Conservation (phyloP, 2,329 filamentous ascomycete genomes). For the Scleromitrula shiraiana region DNA sequence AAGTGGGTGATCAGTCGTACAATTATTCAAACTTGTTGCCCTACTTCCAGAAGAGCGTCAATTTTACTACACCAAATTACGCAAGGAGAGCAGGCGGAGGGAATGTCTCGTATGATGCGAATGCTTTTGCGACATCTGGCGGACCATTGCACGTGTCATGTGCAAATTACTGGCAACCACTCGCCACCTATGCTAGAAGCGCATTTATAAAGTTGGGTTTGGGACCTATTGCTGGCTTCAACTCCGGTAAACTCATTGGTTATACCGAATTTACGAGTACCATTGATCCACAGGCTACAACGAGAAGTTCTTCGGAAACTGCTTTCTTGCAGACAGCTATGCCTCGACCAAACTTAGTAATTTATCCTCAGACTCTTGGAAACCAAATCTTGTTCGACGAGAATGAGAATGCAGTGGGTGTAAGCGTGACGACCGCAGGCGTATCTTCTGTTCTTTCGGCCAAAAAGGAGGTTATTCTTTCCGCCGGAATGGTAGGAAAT, state of each 20-base stretch:
- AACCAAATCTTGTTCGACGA: conserved; percentile 38
- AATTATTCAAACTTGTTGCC: conserved; percentile 37
- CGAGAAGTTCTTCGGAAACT: conserved; percentile 32
- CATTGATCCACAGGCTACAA: conserved; percentile 17
- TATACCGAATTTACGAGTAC: conserved; percentile 26
- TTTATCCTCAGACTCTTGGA: conserved; percentile 36
- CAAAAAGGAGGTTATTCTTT: conserved; percentile 13
- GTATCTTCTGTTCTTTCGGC: conserved; percentile 12
- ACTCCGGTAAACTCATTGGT: conserved; percentile 35
- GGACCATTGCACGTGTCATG: conserved; percentile 36
- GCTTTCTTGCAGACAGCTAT: conserved; percentile 29
- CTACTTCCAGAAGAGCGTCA: conserved; percentile 33
- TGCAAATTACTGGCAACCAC: conserved; percentile 32
- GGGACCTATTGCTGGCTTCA: conserved; percentile 29
- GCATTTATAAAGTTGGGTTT: conserved; percentile 33
- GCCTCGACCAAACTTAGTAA: conserved; percentile 27
- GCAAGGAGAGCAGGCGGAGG: conserved; percentile 2
- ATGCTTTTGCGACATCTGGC: conserved; percentile 25
- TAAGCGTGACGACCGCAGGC: conserved; percentile 26
- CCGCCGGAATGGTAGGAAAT: background rate
- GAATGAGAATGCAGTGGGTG: conserved; percentile 35
- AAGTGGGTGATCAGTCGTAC: conserved; percentile 36
- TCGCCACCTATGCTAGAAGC: conserved; percentile 30
- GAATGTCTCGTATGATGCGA: conserved; percentile 25
- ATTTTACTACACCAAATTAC: conserved; percentile 20